Base-by-base conservation (phyloP, 1,139 yeast genomes). In the Zygosaccharomyces sapae region DNA sequence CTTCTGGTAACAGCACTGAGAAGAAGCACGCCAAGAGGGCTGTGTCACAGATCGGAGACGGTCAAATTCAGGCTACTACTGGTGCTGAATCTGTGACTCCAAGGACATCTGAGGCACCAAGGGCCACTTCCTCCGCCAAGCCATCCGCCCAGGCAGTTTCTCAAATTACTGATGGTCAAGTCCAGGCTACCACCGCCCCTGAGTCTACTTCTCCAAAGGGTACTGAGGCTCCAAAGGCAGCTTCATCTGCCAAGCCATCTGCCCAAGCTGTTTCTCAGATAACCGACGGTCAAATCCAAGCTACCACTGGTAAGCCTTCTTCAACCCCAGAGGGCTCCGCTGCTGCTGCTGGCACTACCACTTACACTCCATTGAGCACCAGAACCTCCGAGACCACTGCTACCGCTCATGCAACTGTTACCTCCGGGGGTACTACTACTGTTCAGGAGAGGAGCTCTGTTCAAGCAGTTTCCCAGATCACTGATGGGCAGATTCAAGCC, bases 281-380 rank as follows among this genome's bases (percentile, higher is more conserved):
- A 48, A 71, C 73, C 51, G 85, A 80, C 55, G 85, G 85, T 58
- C 85, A 80, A 70, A 71, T 79, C 55, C 85, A 79, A 68, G 80
- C 77, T 52, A 71, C 76, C 57, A 72, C 80, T 44, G 63, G 75
- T 48, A 54, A 24, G 8, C n/a, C n/a, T n/a, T n/a, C n/a, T n/a
- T n/a, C n/a, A n/a, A n/a, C n/a, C n/a, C n/a, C n/a, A n/a, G 22
- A 20, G 22, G 5, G 31, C 13, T 30, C 33, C 7, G 18, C 72
- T 27, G 33, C 41, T 8, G 27, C 25, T 13, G 9, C 33, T 25
- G 22, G 18, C 6, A 37, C 41, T 57, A 58, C 38, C 24, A 57
- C 59, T 36, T 56, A 70, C 54, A 67, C 77, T 44, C 54, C 63
- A 25, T 62, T 39, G 68, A 50, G 54, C 55, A 65, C 72, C 62